phyloP scores from a whole-genome alignment of 2,329 filamentous ascomycete species.

The Tolypocladium tundrense region DNA sequence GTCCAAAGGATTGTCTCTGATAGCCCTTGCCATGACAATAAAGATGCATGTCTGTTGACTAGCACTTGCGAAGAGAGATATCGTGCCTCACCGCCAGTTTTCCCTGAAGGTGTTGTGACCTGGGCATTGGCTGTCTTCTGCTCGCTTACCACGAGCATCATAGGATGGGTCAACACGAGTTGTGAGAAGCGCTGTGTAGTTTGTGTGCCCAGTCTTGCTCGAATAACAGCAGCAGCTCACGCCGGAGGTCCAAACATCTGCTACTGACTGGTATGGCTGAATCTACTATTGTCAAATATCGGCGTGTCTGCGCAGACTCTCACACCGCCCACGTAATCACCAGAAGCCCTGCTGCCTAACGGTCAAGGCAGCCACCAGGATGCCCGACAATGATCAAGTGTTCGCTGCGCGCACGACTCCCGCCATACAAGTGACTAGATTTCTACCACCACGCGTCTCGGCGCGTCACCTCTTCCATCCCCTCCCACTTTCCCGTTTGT shows the following conservation, averaged over 20 bases:
- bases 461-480: background rate
- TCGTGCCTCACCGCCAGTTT: background rate
- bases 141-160: background rate
- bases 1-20: no score
- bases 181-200: background rate
- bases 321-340: background rate
- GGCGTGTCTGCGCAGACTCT: background rate
- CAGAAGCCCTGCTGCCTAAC: background rate
- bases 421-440: background rate
- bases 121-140: background rate
- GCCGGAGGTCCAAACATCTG: background rate
- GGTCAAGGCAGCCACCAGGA: background rate
- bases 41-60: no score
- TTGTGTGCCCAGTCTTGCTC: no score
- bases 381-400: background rate
- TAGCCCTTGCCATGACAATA: no score
- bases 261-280: background rate
- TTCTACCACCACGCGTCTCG: slow-evolving; percentile 1
- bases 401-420: background rate
- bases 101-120: background rate
- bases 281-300: background rate
- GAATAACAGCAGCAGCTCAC: background rate
- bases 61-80: no score
- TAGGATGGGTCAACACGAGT: background rate
- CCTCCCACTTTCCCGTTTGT: background rate